Evolutionary conservation across 2,329 filamentous ascomycete species (phyloP).

Genomic region (Pyrenophora graminea): DNA sequence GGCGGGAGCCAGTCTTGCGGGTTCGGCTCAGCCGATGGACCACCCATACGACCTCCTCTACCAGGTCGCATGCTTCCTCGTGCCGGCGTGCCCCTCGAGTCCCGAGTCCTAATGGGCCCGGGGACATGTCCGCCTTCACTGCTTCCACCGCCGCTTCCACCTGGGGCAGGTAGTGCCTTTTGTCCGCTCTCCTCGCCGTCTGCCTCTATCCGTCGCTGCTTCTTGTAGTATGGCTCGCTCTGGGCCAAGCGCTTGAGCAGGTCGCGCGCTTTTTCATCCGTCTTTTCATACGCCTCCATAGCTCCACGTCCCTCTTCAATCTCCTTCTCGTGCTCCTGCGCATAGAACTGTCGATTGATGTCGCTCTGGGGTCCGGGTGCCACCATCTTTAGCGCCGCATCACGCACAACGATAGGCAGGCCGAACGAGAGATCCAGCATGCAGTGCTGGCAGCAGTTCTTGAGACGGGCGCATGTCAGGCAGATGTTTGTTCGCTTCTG

Average conservation of each 20-base stretch:
- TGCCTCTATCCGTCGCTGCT: conserved; percentile 73
- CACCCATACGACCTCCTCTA: conserved; percentile 54
- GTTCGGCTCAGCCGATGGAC: conserved; percentile 74
- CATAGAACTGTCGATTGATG: conserved; percentile 96
- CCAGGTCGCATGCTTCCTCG: conserved; percentile 47
- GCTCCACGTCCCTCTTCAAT: conserved; percentile 85
- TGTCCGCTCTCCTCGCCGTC: conserved; percentile 51
- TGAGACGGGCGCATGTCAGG: conserved; percentile 91
- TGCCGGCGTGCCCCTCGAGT: conserved; percentile 49
- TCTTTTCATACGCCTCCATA: conserved; percentile 91
- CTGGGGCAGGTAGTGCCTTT: conserved; percentile 50
- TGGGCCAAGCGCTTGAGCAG: conserved; percentile 81
- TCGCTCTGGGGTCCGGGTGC: conserved; percentile 89
- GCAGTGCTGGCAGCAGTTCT: conserved; percentile 98
- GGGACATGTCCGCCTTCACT: conserved; percentile 50
- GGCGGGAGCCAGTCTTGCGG: conserved; percentile 87
- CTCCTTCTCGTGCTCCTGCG: conserved; percentile 93
- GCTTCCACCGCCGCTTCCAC: conserved; percentile 35
- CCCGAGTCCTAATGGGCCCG: conserved; percentile 79
- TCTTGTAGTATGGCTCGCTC: conserved; percentile 94
- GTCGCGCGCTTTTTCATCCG: conserved; percentile 94
- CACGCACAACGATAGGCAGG: conserved; percentile 88
- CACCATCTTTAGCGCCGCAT: conserved; percentile 97
- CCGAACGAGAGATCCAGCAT: conserved; percentile 98
- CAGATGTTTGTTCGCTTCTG: conserved; percentile 96